Evolutionary conservation across 441 rosid genomes (phyloP).

Genomic region (Capsella rubella): DNA sequence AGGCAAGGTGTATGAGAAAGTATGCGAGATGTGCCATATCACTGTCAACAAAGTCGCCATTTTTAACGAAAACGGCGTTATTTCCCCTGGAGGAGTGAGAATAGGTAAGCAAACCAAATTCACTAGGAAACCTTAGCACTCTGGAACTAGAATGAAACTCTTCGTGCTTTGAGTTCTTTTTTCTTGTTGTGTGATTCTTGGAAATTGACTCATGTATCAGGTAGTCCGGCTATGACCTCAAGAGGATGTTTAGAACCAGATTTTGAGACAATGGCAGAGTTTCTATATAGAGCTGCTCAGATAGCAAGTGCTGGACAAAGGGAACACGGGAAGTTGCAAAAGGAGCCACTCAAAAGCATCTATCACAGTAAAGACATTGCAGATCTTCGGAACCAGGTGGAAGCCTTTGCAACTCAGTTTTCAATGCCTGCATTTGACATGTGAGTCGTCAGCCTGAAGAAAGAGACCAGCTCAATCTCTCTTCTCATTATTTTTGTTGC

Average conservation of each 20-base stretch:
- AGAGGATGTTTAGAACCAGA: constrained; percentile 74
- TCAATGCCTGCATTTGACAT: constrained; percentile 68
- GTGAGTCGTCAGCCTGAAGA: constrained; percentile 40
- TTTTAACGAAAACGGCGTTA: constrained; percentile 59
- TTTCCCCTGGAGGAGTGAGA: constrained; percentile 73
- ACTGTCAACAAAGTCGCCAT: constrained; percentile 67
- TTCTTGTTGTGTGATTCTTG: not conserved
- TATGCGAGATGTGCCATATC: constrained; percentile 68
- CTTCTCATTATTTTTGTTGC: constrained; percentile 26
- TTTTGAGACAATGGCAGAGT: constrained; percentile 63
- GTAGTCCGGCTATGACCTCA: constrained; percentile 79
- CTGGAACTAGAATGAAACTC: not conserved
- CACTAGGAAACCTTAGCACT: constrained; percentile 9
- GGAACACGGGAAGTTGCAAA: constrained; percentile 58
- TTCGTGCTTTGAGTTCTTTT: not conserved
- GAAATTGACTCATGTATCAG: constrained; percentile 40
- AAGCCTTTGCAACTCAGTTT: constrained; percentile 64
- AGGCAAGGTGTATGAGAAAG: constrained; percentile 69
- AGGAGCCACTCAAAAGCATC: constrained; percentile 53
- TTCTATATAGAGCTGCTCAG: constrained; percentile 66
- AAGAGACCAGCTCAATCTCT: constrained; percentile 16
- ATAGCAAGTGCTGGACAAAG: constrained; percentile 56
- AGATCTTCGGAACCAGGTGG: constrained; percentile 59
- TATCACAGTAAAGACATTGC: constrained; percentile 57
- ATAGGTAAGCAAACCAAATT: constrained; percentile 54